Conservation (phyloP, 495 filamentous ascomycete species). For the Aspergillus egyptiacus region DNA sequence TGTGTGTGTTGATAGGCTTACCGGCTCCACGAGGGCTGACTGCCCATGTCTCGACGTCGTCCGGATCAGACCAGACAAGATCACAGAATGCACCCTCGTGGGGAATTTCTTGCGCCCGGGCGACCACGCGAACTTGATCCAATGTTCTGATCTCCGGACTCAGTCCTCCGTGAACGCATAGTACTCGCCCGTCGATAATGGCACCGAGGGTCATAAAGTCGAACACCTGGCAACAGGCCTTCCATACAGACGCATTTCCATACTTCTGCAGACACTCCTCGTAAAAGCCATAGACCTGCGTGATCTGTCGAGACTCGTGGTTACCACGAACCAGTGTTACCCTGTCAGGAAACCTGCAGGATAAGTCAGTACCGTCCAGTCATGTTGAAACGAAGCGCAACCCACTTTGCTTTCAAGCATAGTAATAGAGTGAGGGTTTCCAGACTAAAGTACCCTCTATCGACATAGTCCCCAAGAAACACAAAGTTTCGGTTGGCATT, state of each 20-base stretch:
- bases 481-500: constrained; percentile 73
- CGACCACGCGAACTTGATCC: constrained; percentile 96
- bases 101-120: constrained; percentile 93
- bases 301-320: constrained; percentile 96
- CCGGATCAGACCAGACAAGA: constrained; percentile 95
- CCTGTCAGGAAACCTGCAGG: constrained; percentile 76
- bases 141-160: constrained; percentile 94
- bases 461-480: constrained; percentile 95
- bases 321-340: constrained; percentile 96
- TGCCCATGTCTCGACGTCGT: constrained; percentile 98
- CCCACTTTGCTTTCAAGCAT: constrained; percentile 94
- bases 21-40: constrained; percentile 88
- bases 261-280: constrained; percentile 98
- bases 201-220: constrained; percentile 95
- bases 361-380: background rate
- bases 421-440: constrained; percentile 94
- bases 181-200: constrained; percentile 92
- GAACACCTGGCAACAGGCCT: constrained; percentile 97
- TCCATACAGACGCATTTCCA: constrained; percentile 97
- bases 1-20: constrained; percentile 16
- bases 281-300: constrained; percentile 98
- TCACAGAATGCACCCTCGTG: constrained; percentile 98
- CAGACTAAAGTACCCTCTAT: constrained; percentile 94
- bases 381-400: background rate
- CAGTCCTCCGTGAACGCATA: constrained; percentile 96